Conservation (phyloP, 768 basidiomycete species). For the Hericium erinaceus region DNA sequence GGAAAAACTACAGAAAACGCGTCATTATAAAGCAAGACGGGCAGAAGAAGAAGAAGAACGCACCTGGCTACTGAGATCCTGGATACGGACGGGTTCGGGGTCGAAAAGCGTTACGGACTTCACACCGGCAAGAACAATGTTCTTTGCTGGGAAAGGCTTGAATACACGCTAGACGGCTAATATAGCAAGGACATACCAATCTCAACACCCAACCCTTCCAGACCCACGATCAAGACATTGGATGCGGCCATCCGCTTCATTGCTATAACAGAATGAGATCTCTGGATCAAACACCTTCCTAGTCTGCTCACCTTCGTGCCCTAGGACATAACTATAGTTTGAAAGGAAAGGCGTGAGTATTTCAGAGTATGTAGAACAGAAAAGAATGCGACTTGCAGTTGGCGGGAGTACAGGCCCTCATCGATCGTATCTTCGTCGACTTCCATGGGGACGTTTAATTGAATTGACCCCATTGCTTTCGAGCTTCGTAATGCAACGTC, state of each 20-base stretch:
- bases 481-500: not conserved
- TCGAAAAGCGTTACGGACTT: slow-evolving; percentile 96
- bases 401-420: slow-evolving; percentile 89
- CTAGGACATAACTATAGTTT: slow-evolving; percentile 73
- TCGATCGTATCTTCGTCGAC: slow-evolving; percentile 84
- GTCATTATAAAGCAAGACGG: not conserved
- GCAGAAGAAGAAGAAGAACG: slow-evolving; percentile 15
- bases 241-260: slow-evolving; percentile 99
- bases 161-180: not conserved
- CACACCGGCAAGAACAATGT: slow-evolving; percentile 90
- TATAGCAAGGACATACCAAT: slow-evolving; percentile 50
- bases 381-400: slow-evolving; percentile 52
- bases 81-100: slow-evolving; percentile 78
- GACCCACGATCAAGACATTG: slow-evolving; percentile 87
- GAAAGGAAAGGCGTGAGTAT: slow-evolving; percentile 9
- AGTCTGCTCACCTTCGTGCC: slow-evolving; percentile 72
- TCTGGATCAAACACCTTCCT: not conserved
- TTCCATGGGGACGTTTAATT: slow-evolving; percentile 55
- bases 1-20: slow-evolving; percentile 65
- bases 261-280: slow-evolving; percentile 38
- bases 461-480: slow-evolving; percentile 28
- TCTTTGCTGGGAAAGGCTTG: slow-evolving; percentile 60
- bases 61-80: slow-evolving; percentile 90
- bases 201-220: slow-evolving; percentile 90
- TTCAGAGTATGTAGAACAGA: not conserved